phyloP scores from a whole-genome alignment of 2,329 filamentous ascomycete species.

The Exophiala spinifera region DNA sequence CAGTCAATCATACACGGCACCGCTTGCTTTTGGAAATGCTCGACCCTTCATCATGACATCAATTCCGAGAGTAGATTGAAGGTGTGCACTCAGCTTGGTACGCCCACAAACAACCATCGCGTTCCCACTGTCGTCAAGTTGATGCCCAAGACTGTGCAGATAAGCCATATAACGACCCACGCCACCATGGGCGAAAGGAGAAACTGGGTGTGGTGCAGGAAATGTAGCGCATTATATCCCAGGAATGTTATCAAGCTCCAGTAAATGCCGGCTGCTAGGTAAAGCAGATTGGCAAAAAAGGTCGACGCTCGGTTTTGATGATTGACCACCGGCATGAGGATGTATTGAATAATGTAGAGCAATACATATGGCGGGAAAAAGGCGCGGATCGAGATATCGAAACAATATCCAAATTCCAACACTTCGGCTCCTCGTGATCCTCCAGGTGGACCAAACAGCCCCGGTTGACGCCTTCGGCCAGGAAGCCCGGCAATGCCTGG shows the following conservation, averaged over 20 bases:
- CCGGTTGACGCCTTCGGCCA: slow-evolving; percentile 49
- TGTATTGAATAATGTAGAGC: slow-evolving; percentile 64
- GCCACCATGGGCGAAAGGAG: slow-evolving; percentile 61
- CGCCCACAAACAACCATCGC: slow-evolving; percentile 44
- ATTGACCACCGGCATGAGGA: slow-evolving; percentile 60
- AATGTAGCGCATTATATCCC: slow-evolving; percentile 66
- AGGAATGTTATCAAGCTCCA: slow-evolving; percentile 68
- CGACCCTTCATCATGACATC: not conserved
- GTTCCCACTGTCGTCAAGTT: slow-evolving; percentile 46
- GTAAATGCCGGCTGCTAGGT: slow-evolving; percentile 63
- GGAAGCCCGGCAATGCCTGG: slow-evolving; percentile 47
- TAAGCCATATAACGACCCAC: slow-evolving; percentile 58
- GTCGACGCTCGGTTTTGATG: slow-evolving; percentile 44
- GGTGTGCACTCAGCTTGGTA: slow-evolving; percentile 28
- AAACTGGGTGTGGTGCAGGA: slow-evolving; percentile 65
- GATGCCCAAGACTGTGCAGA: slow-evolving; percentile 48
- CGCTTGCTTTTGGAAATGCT: too few species aligned
- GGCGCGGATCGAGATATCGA: slow-evolving; percentile 65
- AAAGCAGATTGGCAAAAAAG: slow-evolving; percentile 64
- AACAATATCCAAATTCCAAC: slow-evolving; percentile 69
- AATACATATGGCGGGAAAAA: slow-evolving; percentile 67
- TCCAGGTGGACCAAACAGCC: slow-evolving; percentile 56
- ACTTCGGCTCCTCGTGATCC: slow-evolving; percentile 49
- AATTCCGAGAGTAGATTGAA: not conserved
- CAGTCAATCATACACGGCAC: too few species aligned